Conservation (phyloP, 2,329 filamentous ascomycete genomes). For the Pestalotiopsis sp. region DNA sequence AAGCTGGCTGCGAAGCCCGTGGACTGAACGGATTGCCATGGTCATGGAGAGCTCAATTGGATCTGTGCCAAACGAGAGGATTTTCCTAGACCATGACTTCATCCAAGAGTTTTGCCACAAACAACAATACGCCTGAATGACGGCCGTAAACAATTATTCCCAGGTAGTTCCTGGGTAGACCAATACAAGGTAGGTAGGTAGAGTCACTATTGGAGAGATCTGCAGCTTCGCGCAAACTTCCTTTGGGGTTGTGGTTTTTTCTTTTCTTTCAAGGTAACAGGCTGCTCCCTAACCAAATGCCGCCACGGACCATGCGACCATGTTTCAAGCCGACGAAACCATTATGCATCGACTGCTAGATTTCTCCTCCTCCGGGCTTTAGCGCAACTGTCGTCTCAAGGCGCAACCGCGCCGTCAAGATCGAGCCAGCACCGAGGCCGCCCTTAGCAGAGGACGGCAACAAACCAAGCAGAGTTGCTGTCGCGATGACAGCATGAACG, state of each 20-base stretch:
- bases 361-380: background rate
- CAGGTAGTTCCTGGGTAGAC: background rate
- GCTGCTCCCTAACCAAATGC: background rate
- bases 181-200: background rate
- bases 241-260: background rate
- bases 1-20: background rate
- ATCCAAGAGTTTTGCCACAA: background rate
- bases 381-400: conserved; percentile 2
- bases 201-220: background rate
- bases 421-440: background rate
- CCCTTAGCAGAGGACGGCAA: background rate
- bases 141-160: background rate
- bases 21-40: background rate
- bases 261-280: background rate
- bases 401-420: background rate
- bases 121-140: background rate
- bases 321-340: conserved; percentile 10
- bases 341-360: conserved; percentile 8
- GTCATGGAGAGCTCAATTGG: background rate
- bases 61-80: background rate
- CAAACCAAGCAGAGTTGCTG: background rate
- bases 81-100: background rate
- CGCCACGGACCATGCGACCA: background rate
- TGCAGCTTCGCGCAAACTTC: background rate
- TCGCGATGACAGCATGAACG: background rate